Conservation (phyloP, 495 filamentous ascomycete genomes). For the Penicillium simplicissimum region DNA sequence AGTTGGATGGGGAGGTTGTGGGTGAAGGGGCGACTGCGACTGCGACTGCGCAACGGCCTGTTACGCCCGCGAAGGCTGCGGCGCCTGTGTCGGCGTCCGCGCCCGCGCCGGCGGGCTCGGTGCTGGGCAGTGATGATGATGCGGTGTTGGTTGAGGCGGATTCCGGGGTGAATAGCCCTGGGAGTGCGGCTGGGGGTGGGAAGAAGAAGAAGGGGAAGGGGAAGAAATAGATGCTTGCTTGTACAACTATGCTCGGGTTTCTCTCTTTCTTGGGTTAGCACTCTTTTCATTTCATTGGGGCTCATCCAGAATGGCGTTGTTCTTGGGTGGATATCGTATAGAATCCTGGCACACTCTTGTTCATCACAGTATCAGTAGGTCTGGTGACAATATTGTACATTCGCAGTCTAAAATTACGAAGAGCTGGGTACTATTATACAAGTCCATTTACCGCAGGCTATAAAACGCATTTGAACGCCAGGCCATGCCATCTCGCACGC, state of each 20-base stretch:
- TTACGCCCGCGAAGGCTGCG: slow-evolving; percentile 31
- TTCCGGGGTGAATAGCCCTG: slow-evolving; percentile 46
- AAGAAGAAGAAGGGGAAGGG: slow-evolving; percentile 74
- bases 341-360: not conserved
- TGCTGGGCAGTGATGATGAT: slow-evolving; percentile 73
- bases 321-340: not conserved
- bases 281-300: slow-evolving; percentile 9
- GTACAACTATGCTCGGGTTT: slow-evolving; percentile 18
- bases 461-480: slow-evolving; percentile 14
- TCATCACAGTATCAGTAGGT: not conserved
- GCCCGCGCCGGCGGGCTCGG: slow-evolving; percentile 24
- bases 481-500: slow-evolving; percentile 14
- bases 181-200: slow-evolving; percentile 33
- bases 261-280: slow-evolving; percentile 13
- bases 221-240: slow-evolving; percentile 62
- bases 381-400: slow-evolving; percentile 12
- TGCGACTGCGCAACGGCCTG: slow-evolving; percentile 4
- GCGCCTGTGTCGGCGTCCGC: slow-evolving; percentile 14
- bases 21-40: slow-evolving; percentile 20
- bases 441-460: slow-evolving; percentile 6
- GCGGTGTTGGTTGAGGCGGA: slow-evolving; percentile 78
- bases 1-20: slow-evolving; percentile 59
- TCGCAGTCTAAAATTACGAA: slow-evolving; percentile 2
- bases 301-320: slow-evolving; percentile 11
- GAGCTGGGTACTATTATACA: slow-evolving; percentile 19